phyloP scores from a whole-genome alignment of 768 basidiomycete species.

The Arthromyces matolae region DNA sequence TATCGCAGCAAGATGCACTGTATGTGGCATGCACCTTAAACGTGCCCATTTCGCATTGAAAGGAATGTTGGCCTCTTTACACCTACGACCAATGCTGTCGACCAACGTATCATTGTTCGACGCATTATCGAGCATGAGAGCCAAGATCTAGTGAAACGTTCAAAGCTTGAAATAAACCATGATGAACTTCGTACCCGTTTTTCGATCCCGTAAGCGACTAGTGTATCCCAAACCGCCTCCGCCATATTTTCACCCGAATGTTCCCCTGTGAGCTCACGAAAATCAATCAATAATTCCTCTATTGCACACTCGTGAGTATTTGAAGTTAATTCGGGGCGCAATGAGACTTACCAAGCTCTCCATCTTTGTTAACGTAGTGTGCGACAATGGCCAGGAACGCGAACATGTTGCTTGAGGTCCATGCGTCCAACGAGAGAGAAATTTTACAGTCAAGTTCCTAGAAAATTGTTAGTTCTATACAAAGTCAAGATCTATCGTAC shows the following conservation, averaged over 20 bases:
- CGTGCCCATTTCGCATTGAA: conserved; percentile 23
- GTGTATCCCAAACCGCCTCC: conserved; percentile 25
- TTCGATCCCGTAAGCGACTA: conserved; percentile 24
- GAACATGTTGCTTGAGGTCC: conserved; percentile 26
- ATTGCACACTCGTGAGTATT: background rate
- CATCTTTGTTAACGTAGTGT: conserved; percentile 20
- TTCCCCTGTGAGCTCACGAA: conserved; percentile 29
- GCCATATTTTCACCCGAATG: conserved; percentile 36
- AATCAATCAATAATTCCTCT: conserved; percentile 37
- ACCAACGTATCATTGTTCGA: conserved; percentile 35
- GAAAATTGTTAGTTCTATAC: background rate
- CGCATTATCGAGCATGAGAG: conserved; percentile 22
- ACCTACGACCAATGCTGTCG: conserved; percentile 15
- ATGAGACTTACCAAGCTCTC: conserved; percentile 16
- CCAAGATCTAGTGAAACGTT: background rate
- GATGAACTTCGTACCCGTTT: conserved; percentile 13
- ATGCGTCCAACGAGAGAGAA: conserved; percentile 19
- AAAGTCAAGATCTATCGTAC: background rate
- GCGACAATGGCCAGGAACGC: conserved; percentile 24
- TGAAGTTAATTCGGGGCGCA: background rate
- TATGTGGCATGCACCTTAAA: conserved; percentile 36
- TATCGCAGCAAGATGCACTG: conserved; percentile 33
- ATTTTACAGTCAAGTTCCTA: conserved; percentile 18
- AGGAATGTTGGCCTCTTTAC: conserved; percentile 13
- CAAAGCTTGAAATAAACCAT: background rate